Conservation (phyloP, 148 eudicot genomes). For the Rhododendron simsii region DNA sequence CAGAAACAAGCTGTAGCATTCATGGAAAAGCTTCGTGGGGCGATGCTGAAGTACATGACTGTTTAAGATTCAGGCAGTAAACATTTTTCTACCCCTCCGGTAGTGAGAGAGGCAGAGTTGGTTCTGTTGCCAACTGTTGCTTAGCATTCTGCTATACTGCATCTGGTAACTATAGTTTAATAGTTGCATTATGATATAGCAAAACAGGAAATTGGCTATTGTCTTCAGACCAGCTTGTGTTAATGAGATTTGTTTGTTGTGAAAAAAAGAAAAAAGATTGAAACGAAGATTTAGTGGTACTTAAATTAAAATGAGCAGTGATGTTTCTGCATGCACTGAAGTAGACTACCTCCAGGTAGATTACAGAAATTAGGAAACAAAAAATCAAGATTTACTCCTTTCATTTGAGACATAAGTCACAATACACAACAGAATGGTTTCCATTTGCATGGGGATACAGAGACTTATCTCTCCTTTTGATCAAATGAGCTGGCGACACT, state of each 20-base stretch:
- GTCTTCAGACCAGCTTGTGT: background rate
- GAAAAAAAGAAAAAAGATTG: too few relatives aligned
- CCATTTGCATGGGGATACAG: background rate
- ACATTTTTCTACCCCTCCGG: background rate
- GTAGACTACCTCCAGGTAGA: background rate
- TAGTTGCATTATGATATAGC: background rate
- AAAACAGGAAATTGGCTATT: background rate
- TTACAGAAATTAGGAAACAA: background rate
- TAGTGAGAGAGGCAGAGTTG: background rate
- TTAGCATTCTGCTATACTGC: background rate
- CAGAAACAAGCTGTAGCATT: constrained; percentile 85
- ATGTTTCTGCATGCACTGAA: background rate
- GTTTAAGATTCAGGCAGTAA: constrained; percentile 38
- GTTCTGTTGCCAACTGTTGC: background rate
- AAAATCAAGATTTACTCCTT: background rate
- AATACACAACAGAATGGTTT: background rate
- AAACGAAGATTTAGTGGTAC: too few relatives aligned
- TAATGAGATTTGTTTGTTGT: background rate
- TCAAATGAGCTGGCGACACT: background rate
- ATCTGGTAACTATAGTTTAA: background rate
- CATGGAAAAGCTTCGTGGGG: constrained; percentile 88
- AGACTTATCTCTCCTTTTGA: background rate
- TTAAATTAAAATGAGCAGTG: background rate
- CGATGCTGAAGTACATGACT: constrained; percentile 80
- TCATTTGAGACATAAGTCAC: background rate